Conservation (phyloP, 2,329 filamentous ascomycete species). For the Aspergillus pseudoviridinutans region DNA sequence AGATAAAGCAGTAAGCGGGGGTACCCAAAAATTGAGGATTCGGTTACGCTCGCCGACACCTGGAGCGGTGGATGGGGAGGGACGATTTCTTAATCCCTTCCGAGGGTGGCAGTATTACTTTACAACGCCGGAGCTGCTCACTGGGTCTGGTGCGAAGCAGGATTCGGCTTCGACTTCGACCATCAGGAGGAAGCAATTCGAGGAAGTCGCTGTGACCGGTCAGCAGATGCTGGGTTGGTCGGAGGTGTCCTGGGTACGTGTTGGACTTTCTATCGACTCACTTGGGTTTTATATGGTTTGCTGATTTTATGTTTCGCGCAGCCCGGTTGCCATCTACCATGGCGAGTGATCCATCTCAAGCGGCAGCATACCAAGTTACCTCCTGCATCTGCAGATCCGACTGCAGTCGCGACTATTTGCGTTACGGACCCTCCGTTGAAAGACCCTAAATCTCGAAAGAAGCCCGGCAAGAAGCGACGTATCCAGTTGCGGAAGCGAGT, state of each 20-base stretch:
- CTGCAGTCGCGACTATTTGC: constrained; percentile 15
- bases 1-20: neutral
- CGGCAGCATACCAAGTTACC: constrained; percentile 29
- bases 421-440: constrained; percentile 18
- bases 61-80: constrained; percentile 24
- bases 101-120: constrained; percentile 43
- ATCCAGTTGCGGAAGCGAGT: constrained; percentile 36
- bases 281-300: neutral
- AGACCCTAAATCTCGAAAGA: constrained; percentile 32
- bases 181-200: constrained; percentile 28
- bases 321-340: constrained; percentile 40
- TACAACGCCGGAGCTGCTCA: constrained; percentile 29
- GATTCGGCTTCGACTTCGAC: constrained; percentile 11
- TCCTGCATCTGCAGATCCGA: constrained; percentile 13
- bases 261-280: neutral
- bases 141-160: constrained; percentile 10
- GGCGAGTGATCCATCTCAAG: constrained; percentile 38
- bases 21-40: constrained; percentile 37
- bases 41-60: constrained; percentile 38
- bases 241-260: constrained; percentile 32
- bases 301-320: constrained; percentile 10
- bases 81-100: constrained; percentile 37
- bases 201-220: constrained; percentile 35
- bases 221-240: constrained; percentile 29
- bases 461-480: constrained; percentile 43